Percentiles rank a stretch among this genome's conserved stretches.
Evolutionary conservation across 164 flowering plant species (phyloP).

Genomic region (Magnolia changhungtana): DNA sequence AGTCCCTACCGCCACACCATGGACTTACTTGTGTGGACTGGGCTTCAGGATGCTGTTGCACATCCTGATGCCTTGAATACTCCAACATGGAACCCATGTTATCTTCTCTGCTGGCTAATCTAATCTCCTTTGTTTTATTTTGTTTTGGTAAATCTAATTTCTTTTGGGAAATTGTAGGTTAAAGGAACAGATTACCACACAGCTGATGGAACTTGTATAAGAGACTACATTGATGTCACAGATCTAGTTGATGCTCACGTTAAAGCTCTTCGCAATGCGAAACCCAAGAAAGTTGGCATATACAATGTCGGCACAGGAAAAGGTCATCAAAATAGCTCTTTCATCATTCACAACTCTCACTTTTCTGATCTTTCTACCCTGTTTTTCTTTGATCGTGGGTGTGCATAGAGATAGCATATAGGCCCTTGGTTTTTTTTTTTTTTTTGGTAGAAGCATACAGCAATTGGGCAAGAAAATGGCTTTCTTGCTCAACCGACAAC

Average conservation of each 20-base stretch:
- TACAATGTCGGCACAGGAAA: slow-evolving; percentile 97
- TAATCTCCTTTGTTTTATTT: background rate
- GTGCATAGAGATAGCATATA: no score
- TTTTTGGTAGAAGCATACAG: no score
- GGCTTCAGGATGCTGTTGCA: background rate
- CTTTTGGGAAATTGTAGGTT: slow-evolving; percentile 40
- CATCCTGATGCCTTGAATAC: background rate
- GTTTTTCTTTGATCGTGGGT: background rate
- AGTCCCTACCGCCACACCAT: background rate
- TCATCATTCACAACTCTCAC: background rate
- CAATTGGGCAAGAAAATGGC: no score
- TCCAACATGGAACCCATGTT: background rate
- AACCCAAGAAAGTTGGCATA: slow-evolving; percentile 75
- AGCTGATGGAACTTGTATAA: slow-evolving; percentile 82
- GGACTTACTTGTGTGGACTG: background rate
- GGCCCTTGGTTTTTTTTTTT: background rate
- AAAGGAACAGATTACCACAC: slow-evolving; percentile 90
- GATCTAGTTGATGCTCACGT: slow-evolving; percentile 98
- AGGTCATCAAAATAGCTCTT: slow-evolving; percentile 36
- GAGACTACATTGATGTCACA: slow-evolving; percentile 95
- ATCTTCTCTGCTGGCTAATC: background rate
- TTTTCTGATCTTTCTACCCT: background rate
- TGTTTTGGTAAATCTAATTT: background rate
- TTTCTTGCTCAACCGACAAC: no score
- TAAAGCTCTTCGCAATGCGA: slow-evolving; percentile 88